phyloP scores from a whole-genome alignment of 1,284 basidiomycete genomes.

The Trichosporon faecale region DNA sequence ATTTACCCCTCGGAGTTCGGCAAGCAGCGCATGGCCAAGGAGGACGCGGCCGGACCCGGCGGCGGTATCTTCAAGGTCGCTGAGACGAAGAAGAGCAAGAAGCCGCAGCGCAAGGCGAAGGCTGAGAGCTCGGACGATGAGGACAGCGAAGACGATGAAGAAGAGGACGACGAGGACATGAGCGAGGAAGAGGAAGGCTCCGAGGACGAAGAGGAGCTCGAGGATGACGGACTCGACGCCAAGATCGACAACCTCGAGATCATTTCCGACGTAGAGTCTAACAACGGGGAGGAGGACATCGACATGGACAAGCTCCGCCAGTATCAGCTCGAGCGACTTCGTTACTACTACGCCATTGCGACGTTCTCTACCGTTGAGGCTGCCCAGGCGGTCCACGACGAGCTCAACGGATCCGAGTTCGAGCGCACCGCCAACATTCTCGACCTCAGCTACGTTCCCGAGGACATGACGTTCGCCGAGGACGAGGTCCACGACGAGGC shows the following conservation, averaged over 20 bases:
- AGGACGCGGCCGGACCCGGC: slow-evolving; percentile 89
- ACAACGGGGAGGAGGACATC: slow-evolving; percentile 60
- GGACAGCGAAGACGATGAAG: neutral
- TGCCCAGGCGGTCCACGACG: slow-evolving; percentile 76
- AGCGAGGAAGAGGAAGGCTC: slow-evolving; percentile 5
- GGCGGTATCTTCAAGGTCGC: slow-evolving; percentile 65
- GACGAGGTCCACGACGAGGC: slow-evolving; percentile 78
- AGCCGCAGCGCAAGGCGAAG: slow-evolving; percentile 18
- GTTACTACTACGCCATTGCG: slow-evolving; percentile 97
- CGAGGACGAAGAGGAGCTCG: slow-evolving; percentile 11
- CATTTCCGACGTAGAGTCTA: slow-evolving; percentile 41
- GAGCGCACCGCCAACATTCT: slow-evolving; percentile 96
- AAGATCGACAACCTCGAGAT: slow-evolving; percentile 40
- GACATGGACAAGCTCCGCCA: slow-evolving; percentile 82
- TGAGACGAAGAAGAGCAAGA: slow-evolving; percentile 24
- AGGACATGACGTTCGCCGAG: slow-evolving; percentile 84
- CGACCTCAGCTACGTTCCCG: slow-evolving; percentile 89
- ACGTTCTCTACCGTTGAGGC: slow-evolving; percentile 78
- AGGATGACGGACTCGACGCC: slow-evolving; percentile 23
- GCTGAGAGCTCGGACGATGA: neutral
- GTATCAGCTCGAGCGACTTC: slow-evolving; percentile 89
- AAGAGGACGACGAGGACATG: neutral
- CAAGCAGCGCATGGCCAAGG: slow-evolving; percentile 76
- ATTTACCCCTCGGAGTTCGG: slow-evolving; percentile 95
- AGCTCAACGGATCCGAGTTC: slow-evolving; percentile 91